A percentile compares a stretch with the other conserved stretches of the same genome.
phyloP scores from a whole-genome alignment of 2,329 filamentous ascomycete genomes.

The Pseudogymnoascus sp. region DNA sequence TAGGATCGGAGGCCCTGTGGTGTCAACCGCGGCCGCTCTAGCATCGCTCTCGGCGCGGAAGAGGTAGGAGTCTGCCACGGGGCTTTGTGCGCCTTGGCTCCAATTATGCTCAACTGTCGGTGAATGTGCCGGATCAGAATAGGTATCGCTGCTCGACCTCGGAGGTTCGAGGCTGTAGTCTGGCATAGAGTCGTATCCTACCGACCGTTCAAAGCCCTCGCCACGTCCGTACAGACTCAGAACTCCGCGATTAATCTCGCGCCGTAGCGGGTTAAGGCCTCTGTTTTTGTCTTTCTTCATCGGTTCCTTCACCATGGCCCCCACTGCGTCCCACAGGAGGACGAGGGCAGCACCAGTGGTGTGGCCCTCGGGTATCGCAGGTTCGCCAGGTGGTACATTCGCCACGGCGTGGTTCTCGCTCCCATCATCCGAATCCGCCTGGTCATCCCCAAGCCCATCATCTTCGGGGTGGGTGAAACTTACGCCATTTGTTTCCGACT shows the following conservation, averaged over 20 bases:
- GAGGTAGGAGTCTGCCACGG: background rate
- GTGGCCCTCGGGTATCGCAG: slow-evolving; percentile 76
- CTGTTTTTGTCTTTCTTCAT: slow-evolving; percentile 46
- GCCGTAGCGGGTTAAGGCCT: slow-evolving; percentile 67
- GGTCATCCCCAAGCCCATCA: slow-evolving; percentile 6
- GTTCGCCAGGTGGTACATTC: slow-evolving; percentile 50
- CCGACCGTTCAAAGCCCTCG: slow-evolving; percentile 46
- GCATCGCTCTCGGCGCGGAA: slow-evolving; percentile 15
- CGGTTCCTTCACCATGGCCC: slow-evolving; percentile 50
- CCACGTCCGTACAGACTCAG: slow-evolving; percentile 73
- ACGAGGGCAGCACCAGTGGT: slow-evolving; percentile 84
- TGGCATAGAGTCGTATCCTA: slow-evolving; percentile 33
- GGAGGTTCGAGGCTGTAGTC: slow-evolving; percentile 39
- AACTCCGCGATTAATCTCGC: slow-evolving; percentile 67
- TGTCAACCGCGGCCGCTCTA: slow-evolving; percentile 25
- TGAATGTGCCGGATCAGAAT: slow-evolving; percentile 48
- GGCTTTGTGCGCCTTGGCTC: slow-evolving; percentile 42
- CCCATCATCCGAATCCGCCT: slow-evolving; percentile 36
- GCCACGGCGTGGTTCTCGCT: slow-evolving; percentile 17
- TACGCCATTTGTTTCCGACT: background rate
- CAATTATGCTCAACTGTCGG: slow-evolving; percentile 47
- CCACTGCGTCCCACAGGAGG: slow-evolving; percentile 65
- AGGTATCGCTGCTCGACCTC: slow-evolving; percentile 35
- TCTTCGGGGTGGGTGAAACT: slow-evolving; percentile 14
- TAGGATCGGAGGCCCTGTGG: slow-evolving; percentile 50